Percentiles rank a stretch among this genome's conserved stretches.
phyloP scores from a whole-genome alignment of 1,284 basidiomycete genomes.

The Cerioporus squamosus region DNA sequence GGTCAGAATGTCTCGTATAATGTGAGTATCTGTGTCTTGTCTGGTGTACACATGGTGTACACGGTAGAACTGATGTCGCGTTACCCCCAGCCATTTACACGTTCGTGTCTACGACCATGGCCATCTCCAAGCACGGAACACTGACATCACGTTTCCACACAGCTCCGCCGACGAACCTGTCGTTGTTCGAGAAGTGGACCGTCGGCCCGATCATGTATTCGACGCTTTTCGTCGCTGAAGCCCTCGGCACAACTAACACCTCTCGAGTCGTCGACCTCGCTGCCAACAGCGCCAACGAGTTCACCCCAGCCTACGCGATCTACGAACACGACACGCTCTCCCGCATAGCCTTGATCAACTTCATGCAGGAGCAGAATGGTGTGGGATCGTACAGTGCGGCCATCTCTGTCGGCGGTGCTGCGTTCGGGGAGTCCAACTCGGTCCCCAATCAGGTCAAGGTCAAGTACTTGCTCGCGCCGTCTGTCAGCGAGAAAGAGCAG shows the following conservation, averaged over 20 bases:
- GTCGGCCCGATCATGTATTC: slow-evolving; percentile 73
- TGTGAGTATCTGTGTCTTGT: slow-evolving; percentile 40
- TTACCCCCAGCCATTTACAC: slow-evolving; percentile 46
- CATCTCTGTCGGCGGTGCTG: slow-evolving; percentile 47
- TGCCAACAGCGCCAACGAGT: slow-evolving; percentile 51
- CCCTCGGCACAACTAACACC: slow-evolving; percentile 61
- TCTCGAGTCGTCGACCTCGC: slow-evolving; percentile 64
- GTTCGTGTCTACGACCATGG: slow-evolving; percentile 33
- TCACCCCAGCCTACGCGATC: slow-evolving; percentile 73
- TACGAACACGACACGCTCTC: slow-evolving; percentile 64
- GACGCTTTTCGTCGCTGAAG: slow-evolving; percentile 68
- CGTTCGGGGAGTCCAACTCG: slow-evolving; percentile 36
- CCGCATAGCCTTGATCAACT: slow-evolving; percentile 72
- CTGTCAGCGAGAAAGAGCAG: slow-evolving; percentile 65
- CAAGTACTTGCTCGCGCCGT: slow-evolving; percentile 59
- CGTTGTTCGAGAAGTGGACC: slow-evolving; percentile 61
- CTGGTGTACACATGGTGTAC: slow-evolving; percentile 4
- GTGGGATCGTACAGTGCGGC: slow-evolving; percentile 51
- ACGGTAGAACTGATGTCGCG: background rate
- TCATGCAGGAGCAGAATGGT: slow-evolving; percentile 54
- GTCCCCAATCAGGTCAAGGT: slow-evolving; percentile 47
- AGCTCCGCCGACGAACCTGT: slow-evolving; percentile 66
- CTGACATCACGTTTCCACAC: slow-evolving; percentile 18
- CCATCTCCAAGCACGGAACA: slow-evolving; percentile 2
- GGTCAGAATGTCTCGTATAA: slow-evolving; percentile 73